A percentile compares a stretch with the other conserved stretches of the same genome.
phyloP scores from a whole-genome alignment of 495 filamentous ascomycete genomes.

The Aspergillus hancockii region DNA sequence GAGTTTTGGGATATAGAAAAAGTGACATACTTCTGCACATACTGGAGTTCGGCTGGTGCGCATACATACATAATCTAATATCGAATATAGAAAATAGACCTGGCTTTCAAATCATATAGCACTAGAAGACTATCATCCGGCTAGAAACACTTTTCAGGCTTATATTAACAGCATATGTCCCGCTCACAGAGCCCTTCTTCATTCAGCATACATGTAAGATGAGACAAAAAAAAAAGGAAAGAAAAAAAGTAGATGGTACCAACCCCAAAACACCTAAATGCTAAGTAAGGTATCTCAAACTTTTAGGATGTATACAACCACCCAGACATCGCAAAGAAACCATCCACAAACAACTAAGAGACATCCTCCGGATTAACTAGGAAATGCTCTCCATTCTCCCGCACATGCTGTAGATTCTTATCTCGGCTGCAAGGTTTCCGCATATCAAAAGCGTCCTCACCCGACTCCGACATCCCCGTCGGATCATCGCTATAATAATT shows the following conservation, averaged over 20 bases:
- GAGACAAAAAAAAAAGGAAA: slow-evolving; percentile 1
- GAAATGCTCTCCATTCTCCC: slow-evolving; percentile 80
- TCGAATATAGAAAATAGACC: neutral
- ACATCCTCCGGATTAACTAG: slow-evolving; percentile 82
- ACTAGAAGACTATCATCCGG: neutral
- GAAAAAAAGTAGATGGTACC: slow-evolving; percentile 14
- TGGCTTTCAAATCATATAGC: neutral
- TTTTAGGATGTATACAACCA: neutral
- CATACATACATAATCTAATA: neutral
- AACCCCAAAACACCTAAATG: slow-evolving; percentile 19
- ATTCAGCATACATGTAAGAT: neutral
- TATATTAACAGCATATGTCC: neutral
- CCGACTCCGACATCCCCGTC: slow-evolving; percentile 50
- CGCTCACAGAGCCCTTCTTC: neutral
- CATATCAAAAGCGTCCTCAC: slow-evolving; percentile 95
- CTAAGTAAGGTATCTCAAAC: slow-evolving; percentile 10
- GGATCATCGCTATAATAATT: slow-evolving; percentile 90
- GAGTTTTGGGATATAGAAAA: slow-evolving; percentile 8
- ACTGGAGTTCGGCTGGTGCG: slow-evolving; percentile 3
- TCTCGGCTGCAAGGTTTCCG: slow-evolving; percentile 87
- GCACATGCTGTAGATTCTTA: slow-evolving; percentile 71
- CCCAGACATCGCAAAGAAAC: neutral
- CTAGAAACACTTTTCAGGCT: neutral
- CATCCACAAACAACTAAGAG: slow-evolving; percentile 38
- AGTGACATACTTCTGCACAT: slow-evolving; percentile 6